These are phyloP conservation scores for Clavispora carvajalis DNA, from an alignment of 805 yeast species.

Conservation along the genomic window DNA sequence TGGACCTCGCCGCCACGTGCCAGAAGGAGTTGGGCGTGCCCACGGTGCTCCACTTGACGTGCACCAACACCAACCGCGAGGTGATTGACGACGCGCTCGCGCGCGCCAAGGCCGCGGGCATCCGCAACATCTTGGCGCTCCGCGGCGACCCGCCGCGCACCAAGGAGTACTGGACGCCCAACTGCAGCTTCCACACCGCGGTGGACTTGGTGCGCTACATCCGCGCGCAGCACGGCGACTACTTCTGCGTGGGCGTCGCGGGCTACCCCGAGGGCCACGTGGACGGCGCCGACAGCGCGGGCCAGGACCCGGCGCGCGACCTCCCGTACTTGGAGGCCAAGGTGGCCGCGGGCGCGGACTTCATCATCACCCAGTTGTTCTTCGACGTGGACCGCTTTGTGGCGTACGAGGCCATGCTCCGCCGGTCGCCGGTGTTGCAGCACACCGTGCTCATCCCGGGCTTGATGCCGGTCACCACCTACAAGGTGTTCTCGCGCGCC, in stretches of 20 bases:
- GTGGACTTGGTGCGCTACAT: conserved; percentile 84
- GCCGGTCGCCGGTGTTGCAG: conserved; percentile 34
- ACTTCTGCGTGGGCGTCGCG: conserved; percentile 93
- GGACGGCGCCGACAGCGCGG: conserved; percentile 66
- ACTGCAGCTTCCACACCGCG: conserved; percentile 66
- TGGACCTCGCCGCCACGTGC: conserved; percentile 76
- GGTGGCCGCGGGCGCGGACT: conserved; percentile 91
- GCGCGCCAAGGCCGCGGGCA: conserved; percentile 70
- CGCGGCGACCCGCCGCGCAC: conserved; percentile 95
- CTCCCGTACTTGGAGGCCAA: conserved; percentile 78
- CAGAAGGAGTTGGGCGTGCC: conserved; percentile 75
- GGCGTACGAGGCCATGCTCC: conserved; percentile 52
- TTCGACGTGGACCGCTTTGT: conserved; percentile 80
- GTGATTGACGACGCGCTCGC: conserved; percentile 76
- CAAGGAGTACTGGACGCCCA: conserved; percentile 52
- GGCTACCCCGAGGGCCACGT: conserved; percentile 98
- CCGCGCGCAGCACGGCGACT: conserved; percentile 62
- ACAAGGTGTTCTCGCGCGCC: conserved; percentile 76
- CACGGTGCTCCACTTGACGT: conserved; percentile 90
- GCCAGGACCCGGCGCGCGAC: conserved; percentile 65
- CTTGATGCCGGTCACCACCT: conserved; percentile 86
- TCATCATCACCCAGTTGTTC: conserved; percentile 85
- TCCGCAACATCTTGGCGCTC: conserved; percentile 82
- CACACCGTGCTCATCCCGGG: conserved; percentile 75
- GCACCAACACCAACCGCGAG: conserved; percentile 81